phyloP scores from a whole-genome alignment of 129 eudicot genomes.

The sunflower (Helianthus annuus) region DNA sequence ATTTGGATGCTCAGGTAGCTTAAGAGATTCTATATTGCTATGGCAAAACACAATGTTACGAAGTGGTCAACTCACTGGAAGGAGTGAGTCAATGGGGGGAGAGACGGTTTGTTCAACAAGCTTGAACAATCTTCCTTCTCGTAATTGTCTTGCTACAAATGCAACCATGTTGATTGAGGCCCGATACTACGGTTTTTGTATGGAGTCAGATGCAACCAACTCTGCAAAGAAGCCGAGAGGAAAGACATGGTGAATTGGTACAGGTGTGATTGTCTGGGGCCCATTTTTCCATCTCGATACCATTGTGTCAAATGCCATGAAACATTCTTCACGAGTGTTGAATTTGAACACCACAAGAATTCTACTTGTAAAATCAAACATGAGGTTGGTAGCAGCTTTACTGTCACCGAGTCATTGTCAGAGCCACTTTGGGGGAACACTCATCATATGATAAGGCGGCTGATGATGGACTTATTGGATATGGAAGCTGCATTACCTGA shows the following conservation, averaged over 20 bases:
- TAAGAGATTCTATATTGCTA: too few relatives aligned
- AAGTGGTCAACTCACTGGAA: too few relatives aligned
- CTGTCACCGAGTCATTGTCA: background rate
- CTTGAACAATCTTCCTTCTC: too few relatives aligned
- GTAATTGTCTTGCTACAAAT: too few relatives aligned
- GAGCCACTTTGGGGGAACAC: too few relatives aligned
- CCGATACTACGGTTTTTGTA: too few relatives aligned
- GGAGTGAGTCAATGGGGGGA: too few relatives aligned
- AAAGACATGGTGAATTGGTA: conserved; percentile 6
- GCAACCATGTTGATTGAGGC: too few relatives aligned
- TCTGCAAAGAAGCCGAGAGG: conserved; percentile 16
- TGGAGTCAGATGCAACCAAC: conserved; percentile 14
- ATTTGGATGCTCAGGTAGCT: too few relatives aligned
- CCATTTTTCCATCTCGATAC: conserved; percentile 43
- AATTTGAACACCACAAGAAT: conserved; percentile 27
- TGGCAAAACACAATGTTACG: too few relatives aligned
- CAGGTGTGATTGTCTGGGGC: conserved; percentile 52
- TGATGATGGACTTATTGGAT: conserved; percentile 49
- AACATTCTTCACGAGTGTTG: conserved; percentile 44
- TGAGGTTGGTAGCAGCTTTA: conserved; percentile 6
- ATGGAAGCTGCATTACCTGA: conserved; percentile 70
- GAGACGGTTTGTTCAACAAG: too few relatives aligned
- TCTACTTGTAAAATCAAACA: background rate
- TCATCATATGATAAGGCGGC: too few relatives aligned
- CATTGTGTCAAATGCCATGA: conserved; percentile 52